Conservation (phyloP, 768 basidiomycete species). For the Hygrophoropsis aurantiaca region DNA sequence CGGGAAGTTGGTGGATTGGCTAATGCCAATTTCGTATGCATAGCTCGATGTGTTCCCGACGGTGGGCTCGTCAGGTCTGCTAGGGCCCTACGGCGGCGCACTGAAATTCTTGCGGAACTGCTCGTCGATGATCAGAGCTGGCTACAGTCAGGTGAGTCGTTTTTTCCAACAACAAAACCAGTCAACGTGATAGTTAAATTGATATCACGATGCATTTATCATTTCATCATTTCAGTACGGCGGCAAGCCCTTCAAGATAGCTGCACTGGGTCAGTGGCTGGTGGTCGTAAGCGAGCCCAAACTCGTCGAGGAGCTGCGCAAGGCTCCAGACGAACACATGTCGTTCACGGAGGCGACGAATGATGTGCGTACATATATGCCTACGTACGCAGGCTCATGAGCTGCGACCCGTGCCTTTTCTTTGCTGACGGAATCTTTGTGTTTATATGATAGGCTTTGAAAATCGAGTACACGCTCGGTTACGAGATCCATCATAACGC, state of each 20-base stretch:
- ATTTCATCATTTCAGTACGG: constrained; percentile 28
- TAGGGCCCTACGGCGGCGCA: constrained; percentile 26
- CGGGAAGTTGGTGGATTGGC: too few relatives aligned
- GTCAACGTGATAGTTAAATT: too few relatives aligned
- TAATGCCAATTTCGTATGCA: too few relatives aligned
- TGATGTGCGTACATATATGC: too few relatives aligned
- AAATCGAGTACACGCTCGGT: constrained; percentile 39
- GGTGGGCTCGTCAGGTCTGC: constrained; percentile 20
- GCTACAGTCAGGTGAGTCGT: constrained; percentile 27
- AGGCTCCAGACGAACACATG: constrained; percentile 36
- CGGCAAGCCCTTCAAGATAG: constrained; percentile 29
- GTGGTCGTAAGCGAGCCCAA: constrained; percentile 35
- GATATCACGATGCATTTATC: too few relatives aligned
- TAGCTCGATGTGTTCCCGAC: constrained; percentile 30
- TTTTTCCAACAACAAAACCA: too few relatives aligned
- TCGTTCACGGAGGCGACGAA: constrained; percentile 29
- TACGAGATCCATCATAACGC: constrained; percentile 23
- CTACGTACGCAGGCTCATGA: too few relatives aligned
- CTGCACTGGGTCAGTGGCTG: constrained; percentile 32
- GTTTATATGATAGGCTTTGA: constrained; percentile 28
- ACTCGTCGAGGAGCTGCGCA: constrained; percentile 39
- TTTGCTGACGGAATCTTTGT: not conserved
- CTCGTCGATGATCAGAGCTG: constrained; percentile 25
- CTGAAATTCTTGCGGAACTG: constrained; percentile 14
- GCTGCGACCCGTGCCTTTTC: not conserved